phyloP scores from a whole-genome alignment of 441 rosid genomes.

The Metrosideros polymorpha region DNA sequence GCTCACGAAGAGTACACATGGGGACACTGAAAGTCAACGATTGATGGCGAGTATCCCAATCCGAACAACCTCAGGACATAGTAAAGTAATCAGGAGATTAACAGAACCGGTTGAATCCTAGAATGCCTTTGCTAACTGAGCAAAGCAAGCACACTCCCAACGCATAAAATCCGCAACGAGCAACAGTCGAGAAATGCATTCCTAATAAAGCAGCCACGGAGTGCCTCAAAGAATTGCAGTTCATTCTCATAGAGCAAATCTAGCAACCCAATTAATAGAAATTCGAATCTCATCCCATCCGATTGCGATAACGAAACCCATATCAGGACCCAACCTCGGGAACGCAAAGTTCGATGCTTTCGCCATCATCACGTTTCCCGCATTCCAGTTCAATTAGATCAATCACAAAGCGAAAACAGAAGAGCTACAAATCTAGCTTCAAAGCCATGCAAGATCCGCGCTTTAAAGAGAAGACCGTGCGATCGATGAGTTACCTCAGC shows the following conservation, averaged over 20 bases:
- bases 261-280: background rate
- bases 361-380: background rate
- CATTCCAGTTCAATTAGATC: background rate
- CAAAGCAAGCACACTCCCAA: background rate
- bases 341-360: background rate
- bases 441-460: background rate
- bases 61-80: background rate
- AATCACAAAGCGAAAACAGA: background rate
- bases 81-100: background rate
- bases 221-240: background rate
- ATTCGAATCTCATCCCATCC: background rate
- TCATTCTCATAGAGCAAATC: background rate
- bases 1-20: background rate
- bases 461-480: background rate
- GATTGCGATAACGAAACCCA: background rate
- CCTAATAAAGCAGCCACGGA: background rate
- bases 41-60: background rate
- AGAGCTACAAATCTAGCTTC: background rate
- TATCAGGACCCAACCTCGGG: background rate
- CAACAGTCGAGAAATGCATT: background rate
- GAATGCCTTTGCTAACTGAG: background rate
- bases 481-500: slow-evolving; percentile 37
- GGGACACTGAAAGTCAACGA: background rate
- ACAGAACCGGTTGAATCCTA: background rate
- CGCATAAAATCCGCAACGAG: background rate